A percentile compares a stretch with the other conserved stretches of the same genome.
Evolutionary conservation across 2,329 filamentous ascomycete species (phyloP).

Genomic region (Monosporascus sp.): DNA sequence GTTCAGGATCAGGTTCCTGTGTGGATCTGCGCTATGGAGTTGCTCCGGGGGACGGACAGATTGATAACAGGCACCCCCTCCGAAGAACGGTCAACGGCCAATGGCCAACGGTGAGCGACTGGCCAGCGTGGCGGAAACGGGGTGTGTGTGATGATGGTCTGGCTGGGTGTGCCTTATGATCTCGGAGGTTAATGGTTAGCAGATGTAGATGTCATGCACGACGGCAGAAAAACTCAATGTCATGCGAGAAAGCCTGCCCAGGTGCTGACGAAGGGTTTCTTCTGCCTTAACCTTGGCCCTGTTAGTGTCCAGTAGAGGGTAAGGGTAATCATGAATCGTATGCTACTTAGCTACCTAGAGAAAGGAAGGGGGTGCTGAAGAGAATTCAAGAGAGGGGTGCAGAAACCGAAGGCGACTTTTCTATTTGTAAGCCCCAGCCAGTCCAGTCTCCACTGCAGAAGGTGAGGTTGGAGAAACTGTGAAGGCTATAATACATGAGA

Average conservation of each 20-base stretch:
- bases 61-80: neutral
- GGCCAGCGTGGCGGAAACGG: neutral
- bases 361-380: slow-evolving; percentile 5
- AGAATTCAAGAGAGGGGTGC: slow-evolving; percentile 27
- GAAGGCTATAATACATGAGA: neutral
- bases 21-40: neutral
- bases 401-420: slow-evolving; percentile 22
- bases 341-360: neutral
- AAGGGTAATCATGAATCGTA: neutral
- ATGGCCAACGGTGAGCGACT: neutral
- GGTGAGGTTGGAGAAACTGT: too few species aligned
- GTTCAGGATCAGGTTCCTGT: neutral
- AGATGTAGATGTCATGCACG: too few species aligned
- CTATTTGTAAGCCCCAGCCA: slow-evolving; percentile 26
- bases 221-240: too few species aligned
- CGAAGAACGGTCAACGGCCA: neutral
- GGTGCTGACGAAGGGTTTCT: too few species aligned
- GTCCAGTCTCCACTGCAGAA: neutral
- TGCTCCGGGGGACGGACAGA: neutral
- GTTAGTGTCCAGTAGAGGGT: too few species aligned
- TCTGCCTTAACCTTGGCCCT: too few species aligned
- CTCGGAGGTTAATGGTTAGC: too few species aligned
- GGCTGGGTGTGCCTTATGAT: too few species aligned
- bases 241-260: too few species aligned
- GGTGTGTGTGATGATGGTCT: too few species aligned